Conservation (phyloP, 768 basidiomycete genomes). For the Amanita pseudoporphyria region DNA sequence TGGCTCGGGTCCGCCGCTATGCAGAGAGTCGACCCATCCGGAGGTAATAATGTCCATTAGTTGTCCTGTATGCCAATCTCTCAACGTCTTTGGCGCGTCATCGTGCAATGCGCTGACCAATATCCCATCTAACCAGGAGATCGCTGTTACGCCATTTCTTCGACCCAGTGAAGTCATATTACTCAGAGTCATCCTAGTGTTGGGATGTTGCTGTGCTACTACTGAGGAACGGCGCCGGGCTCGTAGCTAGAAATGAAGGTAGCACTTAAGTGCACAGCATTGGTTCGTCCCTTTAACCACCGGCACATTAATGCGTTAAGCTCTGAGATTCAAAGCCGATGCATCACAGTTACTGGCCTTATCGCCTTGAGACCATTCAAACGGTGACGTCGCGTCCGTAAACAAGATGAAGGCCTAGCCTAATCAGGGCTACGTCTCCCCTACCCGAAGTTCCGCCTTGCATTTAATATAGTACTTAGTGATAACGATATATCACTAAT, state of each 20-base stretch:
- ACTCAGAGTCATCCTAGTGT: too few species aligned
- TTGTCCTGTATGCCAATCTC: not conserved
- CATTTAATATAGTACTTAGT: not conserved
- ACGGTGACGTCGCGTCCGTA: not conserved
- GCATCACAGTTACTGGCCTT: not conserved
- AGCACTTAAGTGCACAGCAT: not conserved
- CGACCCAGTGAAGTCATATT: not conserved
- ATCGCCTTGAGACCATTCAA: not conserved
- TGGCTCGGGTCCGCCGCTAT: not conserved
- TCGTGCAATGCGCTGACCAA: not conserved
- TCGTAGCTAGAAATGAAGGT: not conserved
- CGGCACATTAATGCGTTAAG: too few species aligned
- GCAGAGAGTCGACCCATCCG: not conserved
- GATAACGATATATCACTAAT: conserved; percentile 2
- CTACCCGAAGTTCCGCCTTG: conserved; percentile 1
- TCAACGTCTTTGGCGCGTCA: not conserved
- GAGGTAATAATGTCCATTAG: not conserved
- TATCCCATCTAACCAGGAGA: not conserved
- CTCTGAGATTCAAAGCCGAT: not conserved
- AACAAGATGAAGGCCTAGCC: not conserved
- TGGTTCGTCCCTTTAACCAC: too few species aligned
- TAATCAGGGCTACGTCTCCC: too few species aligned
- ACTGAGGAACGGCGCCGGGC: not conserved
- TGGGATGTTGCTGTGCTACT: too few species aligned
- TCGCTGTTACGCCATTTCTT: not conserved